Evolutionary conservation across 257 asterid species (phyloP), one percentile per base, ranked within the genome.

Genomic region (Solanum etuberosum): DNA sequence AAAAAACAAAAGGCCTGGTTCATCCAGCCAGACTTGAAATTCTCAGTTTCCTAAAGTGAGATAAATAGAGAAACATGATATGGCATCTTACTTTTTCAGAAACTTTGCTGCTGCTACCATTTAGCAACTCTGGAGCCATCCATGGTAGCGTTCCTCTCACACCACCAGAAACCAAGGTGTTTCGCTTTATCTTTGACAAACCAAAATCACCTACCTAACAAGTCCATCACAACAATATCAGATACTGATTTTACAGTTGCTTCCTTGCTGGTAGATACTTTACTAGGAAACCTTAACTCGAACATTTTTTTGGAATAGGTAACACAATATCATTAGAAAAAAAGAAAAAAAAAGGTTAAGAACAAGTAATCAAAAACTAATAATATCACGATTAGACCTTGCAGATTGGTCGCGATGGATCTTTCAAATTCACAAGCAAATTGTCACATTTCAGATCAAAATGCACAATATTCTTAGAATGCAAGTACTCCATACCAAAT

Each of bases 51-150:
- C 74, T 84, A 61, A 54, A 84, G 88, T 51, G 32, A 85, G 35
- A 76, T 76, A 14, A 43, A 42, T 12, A 8, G 38, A 78, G 84
- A 14, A 46, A 78, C 35, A 78, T 67, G 67, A 74, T 72, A 48
- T 18, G 34, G 35, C 78, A 77, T 77, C 88, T 89, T 86, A 96
- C 99, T 95, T 94, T 96, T 93, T 96, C 99, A 88, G 99, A 95
- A 87, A 96, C 99, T 89, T 93, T 93, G 89, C 85, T 93, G 93
- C 95, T 94, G 87, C 95, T 91, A 31, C 98, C 98, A 90, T 94
- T 94, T 61, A 96, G 90, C 87, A 96, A 93, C 92, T 96, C 99
- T 14, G 99, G 99, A 86, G 99, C 98, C 99, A 95, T 96, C 99
- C 99, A 96, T 37, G 99, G 99, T 46, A 96, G 95, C 15, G 99